Conservation (phyloP, 345 rosid genomes). For the Boechera retrofracta region DNA sequence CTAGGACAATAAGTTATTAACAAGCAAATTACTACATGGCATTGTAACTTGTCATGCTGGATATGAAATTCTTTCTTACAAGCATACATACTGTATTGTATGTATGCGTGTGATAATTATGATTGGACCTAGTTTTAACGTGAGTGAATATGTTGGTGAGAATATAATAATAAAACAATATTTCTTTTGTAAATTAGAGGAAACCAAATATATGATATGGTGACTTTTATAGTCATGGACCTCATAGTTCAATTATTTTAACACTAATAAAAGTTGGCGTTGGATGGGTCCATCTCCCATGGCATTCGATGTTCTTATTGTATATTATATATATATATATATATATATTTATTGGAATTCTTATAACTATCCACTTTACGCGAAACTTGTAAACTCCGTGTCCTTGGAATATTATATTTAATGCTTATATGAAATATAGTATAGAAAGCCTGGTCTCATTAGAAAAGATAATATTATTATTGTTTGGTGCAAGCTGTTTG, state of each 20-base stretch:
- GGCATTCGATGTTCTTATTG: constrained; percentile 36
- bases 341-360: neutral
- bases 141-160: constrained; percentile 42
- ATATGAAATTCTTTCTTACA: constrained; percentile 9
- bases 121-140: constrained; percentile 20
- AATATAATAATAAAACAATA: constrained; percentile 6
- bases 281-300: constrained; percentile 38
- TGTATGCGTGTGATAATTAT: constrained; percentile 7
- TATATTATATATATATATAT: neutral
- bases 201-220: constrained; percentile 15
- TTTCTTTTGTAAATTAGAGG: neutral
- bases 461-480: constrained; percentile 35
- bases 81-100: neutral
- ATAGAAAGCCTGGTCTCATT: constrained; percentile 18
- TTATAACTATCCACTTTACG: constrained; percentile 25
- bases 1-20: neutral
- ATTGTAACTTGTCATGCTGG: neutral
- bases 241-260: constrained; percentile 35
- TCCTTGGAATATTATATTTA: constrained; percentile 34
- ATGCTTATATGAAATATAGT: constrained; percentile 6
- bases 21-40: neutral
- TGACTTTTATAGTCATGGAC: constrained; percentile 44
- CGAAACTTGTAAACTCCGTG: constrained; percentile 40
- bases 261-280: constrained; percentile 41
- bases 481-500: constrained; percentile 41